phyloP scores from a whole-genome alignment of 2,329 filamentous ascomycete genomes.

The Colletotrichum orchidophilum region DNA sequence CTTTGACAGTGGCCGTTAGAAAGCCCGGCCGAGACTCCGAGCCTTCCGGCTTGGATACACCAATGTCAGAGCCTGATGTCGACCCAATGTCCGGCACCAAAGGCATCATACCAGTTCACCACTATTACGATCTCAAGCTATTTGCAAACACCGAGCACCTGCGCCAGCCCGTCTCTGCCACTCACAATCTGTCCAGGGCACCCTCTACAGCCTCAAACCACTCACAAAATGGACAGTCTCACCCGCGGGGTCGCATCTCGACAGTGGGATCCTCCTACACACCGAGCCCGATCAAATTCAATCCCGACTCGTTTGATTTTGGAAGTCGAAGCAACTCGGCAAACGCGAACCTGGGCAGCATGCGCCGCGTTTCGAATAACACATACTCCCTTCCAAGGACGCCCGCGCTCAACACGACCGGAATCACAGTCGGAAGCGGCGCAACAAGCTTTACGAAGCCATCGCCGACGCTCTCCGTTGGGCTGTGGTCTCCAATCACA shows the following conservation, averaged over 20 bases:
- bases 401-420: slow-evolving; percentile 43
- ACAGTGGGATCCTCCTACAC: slow-evolving; percentile 31
- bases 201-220: slow-evolving; percentile 48
- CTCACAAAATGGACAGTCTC: slow-evolving; percentile 38
- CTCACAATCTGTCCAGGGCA: slow-evolving; percentile 41
- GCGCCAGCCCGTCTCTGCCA: slow-evolving; percentile 52
- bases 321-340: slow-evolving; percentile 57
- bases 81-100: slow-evolving; percentile 32
- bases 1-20: slow-evolving; percentile 85
- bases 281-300: slow-evolving; percentile 43
- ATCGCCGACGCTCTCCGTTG: slow-evolving; percentile 53
- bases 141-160: slow-evolving; percentile 82
- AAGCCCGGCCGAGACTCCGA: slow-evolving; percentile 55
- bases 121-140: slow-evolving; percentile 78
- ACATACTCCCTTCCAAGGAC: slow-evolving; percentile 35
- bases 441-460: slow-evolving; percentile 44
- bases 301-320: slow-evolving; percentile 49
- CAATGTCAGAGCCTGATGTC: slow-evolving; percentile 35
- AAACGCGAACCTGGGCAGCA: slow-evolving; percentile 49
- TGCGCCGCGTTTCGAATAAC: slow-evolving; percentile 43
- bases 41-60: slow-evolving; percentile 37
- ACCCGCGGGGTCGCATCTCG: slow-evolving; percentile 49
- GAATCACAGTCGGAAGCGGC: slow-evolving; percentile 52
- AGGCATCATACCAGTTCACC: slow-evolving; percentile 57
- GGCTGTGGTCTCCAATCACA: slow-evolving; percentile 57